Evolutionary conservation across 768 basidiomycete genomes (phyloP).

Genomic region (Pleurotus sapidus): DNA sequence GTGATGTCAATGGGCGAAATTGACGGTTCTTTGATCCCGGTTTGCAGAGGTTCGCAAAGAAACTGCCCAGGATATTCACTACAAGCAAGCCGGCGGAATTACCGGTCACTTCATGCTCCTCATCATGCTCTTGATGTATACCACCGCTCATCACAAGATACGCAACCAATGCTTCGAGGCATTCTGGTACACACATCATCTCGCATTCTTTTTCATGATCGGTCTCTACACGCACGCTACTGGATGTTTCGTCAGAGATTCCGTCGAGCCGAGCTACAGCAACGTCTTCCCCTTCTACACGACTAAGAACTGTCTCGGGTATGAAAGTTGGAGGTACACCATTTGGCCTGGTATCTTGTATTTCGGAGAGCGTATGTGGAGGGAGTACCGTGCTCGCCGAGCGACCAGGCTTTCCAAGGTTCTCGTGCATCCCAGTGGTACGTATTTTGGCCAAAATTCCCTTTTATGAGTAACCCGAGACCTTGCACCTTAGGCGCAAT

Average conservation of each 20-base stretch:
- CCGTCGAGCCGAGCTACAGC: slow-evolving; percentile 67
- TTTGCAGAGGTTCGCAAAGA: slow-evolving; percentile 73
- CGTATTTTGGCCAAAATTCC: slow-evolving; percentile 15
- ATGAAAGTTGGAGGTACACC: slow-evolving; percentile 85
- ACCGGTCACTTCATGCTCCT: slow-evolving; percentile 95
- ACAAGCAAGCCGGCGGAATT: slow-evolving; percentile 86
- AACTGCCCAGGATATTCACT: slow-evolving; percentile 81
- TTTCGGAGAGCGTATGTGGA: slow-evolving; percentile 81
- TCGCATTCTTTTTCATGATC: slow-evolving; percentile 93
- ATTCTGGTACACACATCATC: slow-evolving; percentile 97
- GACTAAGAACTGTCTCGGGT: slow-evolving; percentile 86
- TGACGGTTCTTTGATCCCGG: background rate
- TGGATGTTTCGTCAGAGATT: slow-evolving; percentile 93
- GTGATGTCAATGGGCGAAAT: too few relatives aligned
- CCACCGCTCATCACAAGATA: slow-evolving; percentile 87
- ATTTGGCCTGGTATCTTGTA: slow-evolving; percentile 93
- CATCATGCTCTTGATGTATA: slow-evolving; percentile 91
- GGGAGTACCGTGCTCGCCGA: slow-evolving; percentile 78
- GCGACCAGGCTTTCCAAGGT: slow-evolving; percentile 82
- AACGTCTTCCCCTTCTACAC: slow-evolving; percentile 83
- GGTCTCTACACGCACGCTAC: slow-evolving; percentile 88
- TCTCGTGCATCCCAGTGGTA: slow-evolving; percentile 85
- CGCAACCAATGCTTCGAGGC: slow-evolving; percentile 90
- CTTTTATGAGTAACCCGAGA: too few relatives aligned
- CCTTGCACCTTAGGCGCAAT: slow-evolving; percentile 59